Evolutionary conservation across 106 monocot species (phyloP).

Genomic region (Cymbidium sinense): DNA sequence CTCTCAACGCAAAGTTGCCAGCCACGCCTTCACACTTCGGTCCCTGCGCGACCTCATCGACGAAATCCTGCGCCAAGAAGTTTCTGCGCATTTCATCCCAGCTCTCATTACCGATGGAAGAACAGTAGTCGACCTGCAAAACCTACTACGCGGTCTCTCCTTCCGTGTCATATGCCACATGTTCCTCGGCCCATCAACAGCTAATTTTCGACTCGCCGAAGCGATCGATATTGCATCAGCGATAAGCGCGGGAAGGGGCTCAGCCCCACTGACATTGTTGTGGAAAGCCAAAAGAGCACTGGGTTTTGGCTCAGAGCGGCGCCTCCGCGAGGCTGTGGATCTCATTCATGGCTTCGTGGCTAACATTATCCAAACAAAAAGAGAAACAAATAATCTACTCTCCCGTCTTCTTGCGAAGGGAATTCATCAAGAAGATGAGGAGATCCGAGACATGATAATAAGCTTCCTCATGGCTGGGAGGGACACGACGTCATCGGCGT

Average conservation of each 20-base stretch:
- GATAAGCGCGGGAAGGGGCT: too few species aligned
- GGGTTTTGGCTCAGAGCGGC: constrained; percentile 19
- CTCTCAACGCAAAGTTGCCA: constrained; percentile 23
- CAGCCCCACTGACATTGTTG: constrained; percentile 4
- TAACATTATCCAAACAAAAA: too few species aligned
- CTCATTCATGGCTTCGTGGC: too few species aligned
- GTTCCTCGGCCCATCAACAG: constrained; percentile 14
- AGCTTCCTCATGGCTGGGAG: constrained; percentile 76
- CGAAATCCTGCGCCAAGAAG: not conserved
- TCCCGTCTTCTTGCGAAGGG: too few species aligned
- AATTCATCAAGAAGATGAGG: constrained; percentile 21
- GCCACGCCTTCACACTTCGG: constrained; percentile 19
- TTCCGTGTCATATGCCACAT: constrained; percentile 21
- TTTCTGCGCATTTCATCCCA: not conserved
- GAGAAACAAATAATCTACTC: too few species aligned
- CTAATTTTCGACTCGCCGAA: not conserved
- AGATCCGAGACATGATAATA: constrained; percentile 55
- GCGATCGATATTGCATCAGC: constrained; percentile 45
- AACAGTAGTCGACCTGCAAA: constrained; percentile 10
- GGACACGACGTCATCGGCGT: too few species aligned
- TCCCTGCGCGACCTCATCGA: not conserved
- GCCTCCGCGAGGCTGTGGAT: constrained; percentile 14
- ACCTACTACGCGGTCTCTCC: constrained; percentile 8
- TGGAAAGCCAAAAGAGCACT: constrained; percentile 34
- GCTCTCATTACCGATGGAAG: too few species aligned